Evolutionary conservation across 352 stramenopile genomes (phyloP).

Genomic region (Blastocystis sp.): DNA sequence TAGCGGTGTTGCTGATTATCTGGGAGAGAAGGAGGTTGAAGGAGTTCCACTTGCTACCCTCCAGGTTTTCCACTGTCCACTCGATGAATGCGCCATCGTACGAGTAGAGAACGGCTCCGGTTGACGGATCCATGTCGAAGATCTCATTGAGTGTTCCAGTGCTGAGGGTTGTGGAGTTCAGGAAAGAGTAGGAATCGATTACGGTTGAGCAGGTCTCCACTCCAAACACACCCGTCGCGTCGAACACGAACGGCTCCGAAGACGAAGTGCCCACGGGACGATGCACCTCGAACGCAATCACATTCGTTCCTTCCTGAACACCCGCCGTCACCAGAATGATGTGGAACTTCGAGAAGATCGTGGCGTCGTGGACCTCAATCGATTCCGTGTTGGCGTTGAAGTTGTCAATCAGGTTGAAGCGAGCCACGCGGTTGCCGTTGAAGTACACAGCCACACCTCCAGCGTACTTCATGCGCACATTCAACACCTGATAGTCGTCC

Average conservation of each 20-base stretch:
- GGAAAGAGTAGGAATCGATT: not conserved
- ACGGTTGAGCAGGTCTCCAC: not conserved
- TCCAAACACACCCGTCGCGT: conserved; percentile 16
- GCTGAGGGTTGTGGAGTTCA: not conserved
- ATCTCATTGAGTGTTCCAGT: not conserved
- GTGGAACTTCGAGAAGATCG: conserved; percentile 31
- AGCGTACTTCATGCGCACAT: not conserved
- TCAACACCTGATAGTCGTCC: conserved; percentile 35
- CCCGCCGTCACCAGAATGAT: not conserved
- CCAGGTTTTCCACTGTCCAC: conserved; percentile 16
- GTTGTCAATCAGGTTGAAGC: conserved; percentile 44
- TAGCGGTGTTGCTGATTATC: not conserved
- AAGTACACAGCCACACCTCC: conserved; percentile 29
- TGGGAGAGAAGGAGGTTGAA: not conserved
- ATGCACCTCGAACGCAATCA: conserved; percentile 47
- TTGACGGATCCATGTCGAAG: not conserved
- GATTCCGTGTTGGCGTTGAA: not conserved
- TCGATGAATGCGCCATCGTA: not conserved
- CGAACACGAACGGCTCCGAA: not conserved
- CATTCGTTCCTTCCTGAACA: conserved; percentile 1
- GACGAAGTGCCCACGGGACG: not conserved
- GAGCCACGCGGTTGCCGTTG: conserved; percentile 1
- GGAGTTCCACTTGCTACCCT: conserved; percentile 4
- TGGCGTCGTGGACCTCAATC: not conserved
- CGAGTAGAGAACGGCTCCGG: not conserved